A percentile compares a stretch with the other conserved stretches of the same genome.
Conservation (phyloP, 2,329 filamentous ascomycete species). For the Talaromyces sp. region DNA sequence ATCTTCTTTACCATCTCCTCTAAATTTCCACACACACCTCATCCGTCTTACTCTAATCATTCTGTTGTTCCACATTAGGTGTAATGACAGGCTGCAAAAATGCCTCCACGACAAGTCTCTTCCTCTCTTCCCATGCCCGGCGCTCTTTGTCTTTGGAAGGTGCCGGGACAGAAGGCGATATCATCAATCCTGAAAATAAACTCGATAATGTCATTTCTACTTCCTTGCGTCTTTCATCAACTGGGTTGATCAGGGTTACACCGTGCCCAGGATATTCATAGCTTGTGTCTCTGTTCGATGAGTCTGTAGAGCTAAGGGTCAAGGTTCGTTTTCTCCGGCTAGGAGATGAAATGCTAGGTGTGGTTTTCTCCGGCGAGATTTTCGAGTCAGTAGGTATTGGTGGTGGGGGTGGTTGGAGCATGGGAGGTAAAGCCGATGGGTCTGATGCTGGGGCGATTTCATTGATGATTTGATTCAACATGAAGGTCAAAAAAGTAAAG, state of each 20-base stretch:
- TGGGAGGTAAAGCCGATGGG: conserved; percentile 18
- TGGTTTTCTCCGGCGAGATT: conserved; percentile 15
- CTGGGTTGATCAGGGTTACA: conserved; percentile 41
- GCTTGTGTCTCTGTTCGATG: conserved; percentile 23
- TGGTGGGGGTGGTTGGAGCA: conserved; percentile 18
- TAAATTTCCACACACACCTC: not conserved
- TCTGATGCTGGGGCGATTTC: conserved; percentile 49
- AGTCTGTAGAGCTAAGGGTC: conserved; percentile 26
- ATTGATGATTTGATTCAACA: conserved; percentile 59
- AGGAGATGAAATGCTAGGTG: conserved; percentile 18
- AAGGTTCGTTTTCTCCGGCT: conserved; percentile 25
- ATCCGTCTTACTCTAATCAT: not conserved
- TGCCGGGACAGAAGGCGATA: conserved; percentile 47
- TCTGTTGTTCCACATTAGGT: conserved; percentile 27
- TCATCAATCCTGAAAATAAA: conserved; percentile 62
- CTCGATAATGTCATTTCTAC: conserved; percentile 62
- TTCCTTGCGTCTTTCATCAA: conserved; percentile 54
- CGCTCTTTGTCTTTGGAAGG: conserved; percentile 56
- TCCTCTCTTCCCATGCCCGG: conserved; percentile 60
- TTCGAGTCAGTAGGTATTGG: conserved; percentile 14
- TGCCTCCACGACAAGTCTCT: conserved; percentile 64
- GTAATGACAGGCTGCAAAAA: conserved; percentile 54
- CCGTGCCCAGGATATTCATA: not conserved
- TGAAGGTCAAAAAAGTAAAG: conserved; percentile 81
- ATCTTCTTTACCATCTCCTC: not conserved